Evolutionary conservation across 2,329 filamentous ascomycete genomes (phyloP).

Genomic region (Ceratocystis colombiana): DNA sequence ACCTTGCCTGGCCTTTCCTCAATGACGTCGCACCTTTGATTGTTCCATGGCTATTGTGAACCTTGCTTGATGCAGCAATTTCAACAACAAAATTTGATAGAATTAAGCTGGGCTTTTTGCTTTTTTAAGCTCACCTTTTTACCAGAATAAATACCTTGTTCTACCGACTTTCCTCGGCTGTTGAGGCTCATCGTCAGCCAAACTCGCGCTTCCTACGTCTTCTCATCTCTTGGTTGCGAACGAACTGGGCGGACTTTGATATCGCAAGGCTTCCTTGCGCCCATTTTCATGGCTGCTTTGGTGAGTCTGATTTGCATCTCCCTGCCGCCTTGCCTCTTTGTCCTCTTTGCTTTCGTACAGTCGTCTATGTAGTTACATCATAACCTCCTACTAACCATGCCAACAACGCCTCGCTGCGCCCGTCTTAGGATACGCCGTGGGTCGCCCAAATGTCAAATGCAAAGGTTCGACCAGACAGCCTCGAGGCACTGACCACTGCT

Average conservation of each 20-base stretch:
- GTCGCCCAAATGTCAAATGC: slow-evolving; percentile 27
- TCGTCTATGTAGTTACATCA: neutral
- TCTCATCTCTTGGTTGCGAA: neutral
- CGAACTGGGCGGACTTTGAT: neutral
- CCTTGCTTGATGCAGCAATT: neutral
- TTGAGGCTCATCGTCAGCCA: neutral
- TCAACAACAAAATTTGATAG: neutral
- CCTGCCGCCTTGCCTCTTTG: neutral
- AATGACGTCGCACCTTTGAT: slow-evolving; percentile 4
- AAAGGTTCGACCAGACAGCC: slow-evolving; percentile 25
- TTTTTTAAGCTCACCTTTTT: neutral
- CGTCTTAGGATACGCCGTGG: slow-evolving; percentile 26
- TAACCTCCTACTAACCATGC: slow-evolving; percentile 13
- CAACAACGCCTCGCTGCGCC: too few relatives aligned
- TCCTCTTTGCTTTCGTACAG: neutral
- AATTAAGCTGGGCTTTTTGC: neutral
- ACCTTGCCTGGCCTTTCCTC: neutral
- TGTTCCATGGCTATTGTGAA: neutral
- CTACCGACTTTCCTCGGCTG: neutral
- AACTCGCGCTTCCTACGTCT: neutral
- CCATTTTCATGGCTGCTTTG: slow-evolving; percentile 24
- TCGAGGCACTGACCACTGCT: slow-evolving; percentile 20
- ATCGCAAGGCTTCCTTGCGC: slow-evolving; percentile 13
- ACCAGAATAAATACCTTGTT: neutral
- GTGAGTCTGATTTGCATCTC: slow-evolving; percentile 15